Evolutionary conservation across 805 yeast species (phyloP), one percentile per base, ranked within the genome.

Genomic region (Teunomyces lycoperdinae): DNA sequence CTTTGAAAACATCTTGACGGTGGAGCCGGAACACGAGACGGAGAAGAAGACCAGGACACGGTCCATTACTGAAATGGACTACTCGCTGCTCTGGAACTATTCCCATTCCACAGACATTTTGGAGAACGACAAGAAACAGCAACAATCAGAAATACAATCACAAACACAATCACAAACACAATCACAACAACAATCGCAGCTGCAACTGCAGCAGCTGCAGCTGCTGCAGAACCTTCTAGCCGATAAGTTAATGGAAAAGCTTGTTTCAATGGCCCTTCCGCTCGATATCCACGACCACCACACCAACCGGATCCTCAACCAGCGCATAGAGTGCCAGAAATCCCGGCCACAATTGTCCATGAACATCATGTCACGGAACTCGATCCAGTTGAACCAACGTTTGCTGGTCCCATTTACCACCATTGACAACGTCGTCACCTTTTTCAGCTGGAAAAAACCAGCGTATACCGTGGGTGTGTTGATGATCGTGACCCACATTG

Each of bases 261-360:
- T 88, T 43, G 67, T 89, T 6, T 71, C 82, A 17, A 80, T 87
- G 83, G 85, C 90, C 1, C 70, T 88, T 24, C 94, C 95, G 0
- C 76, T 87, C 42, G 57, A 57, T 33, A 55, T 51, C 11, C 72
- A 80, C 2, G 77, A 78, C 14, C 64, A 74, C 16, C 74, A 74
- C 17, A 74, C 73, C 14, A 68, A 64, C 13, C 58, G 62, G 31
- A 55, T 73, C 3, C 63, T 84, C 17, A 72, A 77, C 42, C 74
- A 73, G 11, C 67, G 96, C 45, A 69, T 81, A n/a, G 78, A 73
- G 41, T 76, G 77, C 49, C 89, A 86, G 49, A 78, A 79, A 50
- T 63, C 72, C 9, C 64, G 95, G 44, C 95, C 96, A 0, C 80
- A 80, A 16, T 64, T 89, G 17, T 83, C 89, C 16, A 80, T 88